Base-by-base conservation (phyloP, 768 basidiomycete species). In the Hemileccinum impolitum region DNA sequence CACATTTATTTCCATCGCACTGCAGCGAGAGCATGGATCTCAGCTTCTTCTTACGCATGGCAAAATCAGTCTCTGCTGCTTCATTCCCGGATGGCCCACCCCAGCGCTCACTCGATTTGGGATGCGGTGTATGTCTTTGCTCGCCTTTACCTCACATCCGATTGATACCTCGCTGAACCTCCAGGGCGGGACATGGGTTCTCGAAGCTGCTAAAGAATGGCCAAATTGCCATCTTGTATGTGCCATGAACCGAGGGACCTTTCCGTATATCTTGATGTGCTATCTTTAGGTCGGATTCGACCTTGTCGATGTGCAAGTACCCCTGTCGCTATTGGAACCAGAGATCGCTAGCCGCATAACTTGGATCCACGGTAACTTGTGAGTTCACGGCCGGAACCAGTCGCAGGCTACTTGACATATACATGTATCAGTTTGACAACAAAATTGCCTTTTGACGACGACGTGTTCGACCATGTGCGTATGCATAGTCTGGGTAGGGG, bases 291-390 rank as follows among this genome's bases (percentile, higher is more conserved):
- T 90, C 51, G 88, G 88, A 37, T 87, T 87, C 61, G 88, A 90
- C 66, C 72, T 90, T 40, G 83, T 88, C 35, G 82, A 88, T 54
- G 71, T 89, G 2, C 88, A 90, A 68, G 73, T 85, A 45, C 78
- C 85, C 19, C 66, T 76, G 31, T 70, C 70, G 21, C 48, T 79
- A 15, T 60, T 89, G 10, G 78, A 81, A 8, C 62, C 72, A 6
- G 71, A 72, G 1, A 58, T 85, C 21, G 77, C 80, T 8, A 64
- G 67, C 4, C 81, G 87, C 19, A 76, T 90, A 65, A 69, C 73
- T 56, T 90, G 87, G 87, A 71, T 77, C 19, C 82, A 88, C 57
- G 87, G 87, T 32, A 90, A 90, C 59, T 87, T 90, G 88, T 89
- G 63, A 60, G 78, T 62, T 19, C 18, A 39, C 25, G 45, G 28